A percentile compares a stretch with the other conserved stretches of the same genome.
These are phyloP conservation scores for Pezizomycotina sp. DNA, from an alignment of 2,329 filamentous ascomycete genomes.

Conservation along the genomic window DNA sequence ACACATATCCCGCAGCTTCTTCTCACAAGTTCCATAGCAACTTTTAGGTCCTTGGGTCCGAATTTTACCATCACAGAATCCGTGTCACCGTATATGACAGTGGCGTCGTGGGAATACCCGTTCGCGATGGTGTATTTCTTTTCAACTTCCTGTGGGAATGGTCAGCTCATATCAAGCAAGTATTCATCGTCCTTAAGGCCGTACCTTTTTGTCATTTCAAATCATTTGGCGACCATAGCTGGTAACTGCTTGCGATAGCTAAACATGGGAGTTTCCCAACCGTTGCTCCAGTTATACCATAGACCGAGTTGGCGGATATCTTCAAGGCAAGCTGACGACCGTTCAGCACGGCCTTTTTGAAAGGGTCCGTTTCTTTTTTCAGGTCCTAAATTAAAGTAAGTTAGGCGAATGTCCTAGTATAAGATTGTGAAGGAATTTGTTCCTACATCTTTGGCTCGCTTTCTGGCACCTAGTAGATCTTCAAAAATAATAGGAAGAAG, in stretches of 20 bases:
- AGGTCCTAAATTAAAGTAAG: conserved; percentile 15
- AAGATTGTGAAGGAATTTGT: neutral
- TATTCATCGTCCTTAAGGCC: no score
- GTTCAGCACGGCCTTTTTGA: conserved; percentile 95
- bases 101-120: conserved; percentile 81
- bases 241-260: conserved; percentile 81
- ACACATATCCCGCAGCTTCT: conserved; percentile 77
- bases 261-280: conserved; percentile 91
- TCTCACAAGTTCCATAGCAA: conserved; percentile 88
- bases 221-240: conserved; percentile 98
- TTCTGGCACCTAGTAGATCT: conserved; percentile 78
- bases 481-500: conserved; percentile 89
- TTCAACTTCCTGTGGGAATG: conserved; percentile 57
- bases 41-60: conserved; percentile 66
- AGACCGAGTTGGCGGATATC: conserved; percentile 92
- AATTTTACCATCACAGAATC: conserved; percentile 99
- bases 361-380: conserved; percentile 90
- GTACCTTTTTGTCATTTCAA: conserved; percentile 63
- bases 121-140: conserved; percentile 78
- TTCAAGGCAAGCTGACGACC: conserved; percentile 93
- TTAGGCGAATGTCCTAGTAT: conserved; percentile 3
- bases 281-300: conserved; percentile 89
- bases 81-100: conserved; percentile 97
- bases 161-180: neutral
- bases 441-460: conserved; percentile 44